Base-by-base conservation (phyloP, 768 basidiomycete genomes). In the Tylopilus balloui region DNA sequence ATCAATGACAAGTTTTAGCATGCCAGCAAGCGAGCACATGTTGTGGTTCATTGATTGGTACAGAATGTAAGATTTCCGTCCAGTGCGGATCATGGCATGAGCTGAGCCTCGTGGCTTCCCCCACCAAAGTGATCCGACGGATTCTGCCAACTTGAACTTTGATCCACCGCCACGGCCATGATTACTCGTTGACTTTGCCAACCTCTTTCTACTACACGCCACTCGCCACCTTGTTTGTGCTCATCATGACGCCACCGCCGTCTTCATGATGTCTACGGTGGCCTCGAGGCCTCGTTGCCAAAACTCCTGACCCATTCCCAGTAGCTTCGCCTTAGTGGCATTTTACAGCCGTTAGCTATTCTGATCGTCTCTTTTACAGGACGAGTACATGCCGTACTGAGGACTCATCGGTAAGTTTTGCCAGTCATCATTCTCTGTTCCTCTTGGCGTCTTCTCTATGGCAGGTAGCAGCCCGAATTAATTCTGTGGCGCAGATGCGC, bases 231-330 rank as follows among this genome's bases (percentile, higher is more conserved):
- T 14, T n/a, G n/a, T n/a, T n/a, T n/a, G 6, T 32, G 13, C 31
- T 14, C 31, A 15, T 14, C 31, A 15, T 6, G 32, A 15, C 12
- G 15, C 24, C 11, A 6, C 15, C 32, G 14, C 15, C 15, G 4
- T 14, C n/a, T n/a, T n/a, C n/a, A n/a, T n/a, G n/a, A n/a, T n/a
- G n/a, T n/a, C n/a, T n/a, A n/a, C n/a, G n/a, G n/a, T n/a, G n/a
- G n/a, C n/a, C n/a, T n/a, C n/a, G n/a, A n/a, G n/a, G n/a, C n/a
- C n/a, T n/a, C 15, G 6, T 15, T 32, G 32, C 32, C n/a, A 32
- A n/a, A 32, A 14, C 54, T 53, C 58, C 42, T 48, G 42, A 24
- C 37, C 53, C 46, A 28, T 6, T 32, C 14, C 32, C 20, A 35
- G 29, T 37, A 37, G 41, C 37, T 43, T 25, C 23, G 8, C 20